A percentile compares a stretch with the other conserved stretches of the same genome.
Evolutionary conservation across 2,329 filamentous ascomycete species (phyloP).

Genomic region (Phialemoniopsis sp.): DNA sequence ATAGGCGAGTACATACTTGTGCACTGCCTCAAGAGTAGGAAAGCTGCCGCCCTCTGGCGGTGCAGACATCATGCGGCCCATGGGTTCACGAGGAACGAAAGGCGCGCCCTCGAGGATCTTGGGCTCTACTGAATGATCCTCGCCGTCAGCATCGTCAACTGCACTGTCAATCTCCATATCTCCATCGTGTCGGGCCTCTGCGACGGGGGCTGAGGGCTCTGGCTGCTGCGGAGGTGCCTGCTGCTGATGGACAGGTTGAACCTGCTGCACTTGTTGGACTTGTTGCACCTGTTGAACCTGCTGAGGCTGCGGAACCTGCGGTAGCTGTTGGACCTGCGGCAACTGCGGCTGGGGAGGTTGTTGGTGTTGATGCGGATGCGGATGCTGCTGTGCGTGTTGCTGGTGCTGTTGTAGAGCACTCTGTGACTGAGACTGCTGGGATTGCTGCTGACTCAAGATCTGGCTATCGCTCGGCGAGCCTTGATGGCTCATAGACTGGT

Average conservation of each 20-base stretch:
- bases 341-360: slow-evolving; percentile 7
- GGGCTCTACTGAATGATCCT: slow-evolving; percentile 37
- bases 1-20: slow-evolving; percentile 60
- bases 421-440: slow-evolving; percentile 8
- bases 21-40: slow-evolving; percentile 59
- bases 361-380: slow-evolving; percentile 15
- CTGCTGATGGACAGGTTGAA: slow-evolving; percentile 12
- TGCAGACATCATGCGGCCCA: slow-evolving; percentile 57
- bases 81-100: slow-evolving; percentile 48
- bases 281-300: slow-evolving; percentile 9
- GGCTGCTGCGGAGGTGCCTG: slow-evolving; percentile 9
- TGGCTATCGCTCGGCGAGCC: slow-evolving; percentile 21
- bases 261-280: slow-evolving; percentile 13
- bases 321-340: slow-evolving; percentile 9
- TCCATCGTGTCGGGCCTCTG: slow-evolving; percentile 37
- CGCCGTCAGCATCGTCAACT: slow-evolving; percentile 25
- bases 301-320: slow-evolving; percentile 8
- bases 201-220: slow-evolving; percentile 16
- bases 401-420: slow-evolving; percentile 15
- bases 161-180: slow-evolving; percentile 47
- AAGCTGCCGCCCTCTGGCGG: slow-evolving; percentile 63
- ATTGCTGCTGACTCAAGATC: slow-evolving; percentile 20
- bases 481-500: slow-evolving; percentile 24
- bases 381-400: slow-evolving; percentile 10
- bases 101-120: slow-evolving; percentile 45